Evolutionary conservation across 23 red algal species (phyloP), one percentile per base, ranked within the genome.

Genomic region (Gracilariopsis chorda): DNA sequence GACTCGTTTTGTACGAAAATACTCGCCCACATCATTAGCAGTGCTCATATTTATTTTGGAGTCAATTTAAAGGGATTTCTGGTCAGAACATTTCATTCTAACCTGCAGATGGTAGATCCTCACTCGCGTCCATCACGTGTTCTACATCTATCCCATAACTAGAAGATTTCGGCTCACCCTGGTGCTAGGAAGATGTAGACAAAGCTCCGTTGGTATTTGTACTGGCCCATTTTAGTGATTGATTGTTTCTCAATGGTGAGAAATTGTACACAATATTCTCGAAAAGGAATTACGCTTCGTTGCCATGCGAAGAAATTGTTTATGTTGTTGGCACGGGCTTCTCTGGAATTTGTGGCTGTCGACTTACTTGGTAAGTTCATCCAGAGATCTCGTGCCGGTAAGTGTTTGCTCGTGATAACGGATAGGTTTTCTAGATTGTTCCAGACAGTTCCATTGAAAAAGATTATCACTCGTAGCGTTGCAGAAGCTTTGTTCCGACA

Each of bases 241-340:
- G 76, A 56, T 0, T 80, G 1, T 57, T 56, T 52, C 76, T 34
- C 44, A n/a, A 51, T 47, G 45, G 10, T 51, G 55, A 48, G 76
- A 80, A 57, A n/a, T 55, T 80, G 76, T 21, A 21, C 20, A 51
- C 48, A 27, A 48, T 57, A 47, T 55, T 40, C 76, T 19, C 20
- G 46, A 25, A 80, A 80, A 41, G 17, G 76, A n/a, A 47, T 80
- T 32, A 80, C 9, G 44, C 76, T 80, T 2, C 44, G 76, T 32
- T 21, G 44, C 21, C 30, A n/a, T 24, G 0, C 35, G 9, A 80
- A 80, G 12, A 40, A 40, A 21, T 21, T 80, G 76, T 52, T 23
- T 34, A 28, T 80, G 24, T 80, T 56, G 43, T 47, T 21, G 43
- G 1, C 76, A 25, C 30, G 35, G 14, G 0, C 37, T 51, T 47